Percentiles rank a stretch among this genome's conserved stretches.
Conservation (phyloP, 2,329 filamentous ascomycete species). For the Cladosporium sp. region DNA sequence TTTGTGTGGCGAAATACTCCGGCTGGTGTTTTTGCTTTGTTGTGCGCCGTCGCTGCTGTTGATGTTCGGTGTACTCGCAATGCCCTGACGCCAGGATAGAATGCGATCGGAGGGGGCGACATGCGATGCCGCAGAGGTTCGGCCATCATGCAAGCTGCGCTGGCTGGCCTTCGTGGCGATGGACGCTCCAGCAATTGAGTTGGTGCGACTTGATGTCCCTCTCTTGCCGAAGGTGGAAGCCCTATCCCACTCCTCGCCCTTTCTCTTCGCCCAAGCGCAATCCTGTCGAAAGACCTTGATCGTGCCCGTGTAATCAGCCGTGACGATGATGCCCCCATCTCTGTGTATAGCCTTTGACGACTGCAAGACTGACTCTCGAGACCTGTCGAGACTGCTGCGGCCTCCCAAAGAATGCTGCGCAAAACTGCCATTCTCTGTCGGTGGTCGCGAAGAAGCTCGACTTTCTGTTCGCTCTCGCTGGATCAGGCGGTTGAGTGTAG, state of each 20-base stretch:
- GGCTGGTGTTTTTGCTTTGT: conserved; percentile 20
- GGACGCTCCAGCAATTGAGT: conserved; percentile 21
- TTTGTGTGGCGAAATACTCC: conserved; percentile 47
- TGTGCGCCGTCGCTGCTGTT: background rate
- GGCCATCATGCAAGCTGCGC: conserved; percentile 26
- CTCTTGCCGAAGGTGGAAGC: conserved; percentile 63
- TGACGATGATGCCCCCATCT: conserved; percentile 85
- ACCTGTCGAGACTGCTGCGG: conserved; percentile 4
- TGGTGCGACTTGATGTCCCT: conserved; percentile 19
- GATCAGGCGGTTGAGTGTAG: conserved; percentile 75
- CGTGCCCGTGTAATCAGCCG: conserved; percentile 76
- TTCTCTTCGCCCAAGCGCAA: conserved; percentile 72
- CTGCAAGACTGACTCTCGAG: conserved; percentile 32
- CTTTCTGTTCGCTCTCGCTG: conserved; percentile 54
- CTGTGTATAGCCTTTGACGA: conserved; percentile 53
- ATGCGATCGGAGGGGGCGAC: conserved; percentile 65
- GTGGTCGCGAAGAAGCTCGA: conserved; percentile 41
- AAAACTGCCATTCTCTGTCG: conserved; percentile 37
- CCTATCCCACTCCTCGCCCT: conserved; percentile 67
- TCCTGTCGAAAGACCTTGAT: conserved; percentile 97
- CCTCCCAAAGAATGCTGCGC: conserved; percentile 11
- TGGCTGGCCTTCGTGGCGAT: conserved; percentile 35
- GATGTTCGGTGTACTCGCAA: conserved; percentile 43
- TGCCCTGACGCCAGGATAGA: conserved; percentile 75
- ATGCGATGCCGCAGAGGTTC: conserved; percentile 24